Percentiles rank a stretch among this genome's conserved stretches.
phyloP scores from a whole-genome alignment of 805 yeast genomes.

The Metschnikowia matae region DNA sequence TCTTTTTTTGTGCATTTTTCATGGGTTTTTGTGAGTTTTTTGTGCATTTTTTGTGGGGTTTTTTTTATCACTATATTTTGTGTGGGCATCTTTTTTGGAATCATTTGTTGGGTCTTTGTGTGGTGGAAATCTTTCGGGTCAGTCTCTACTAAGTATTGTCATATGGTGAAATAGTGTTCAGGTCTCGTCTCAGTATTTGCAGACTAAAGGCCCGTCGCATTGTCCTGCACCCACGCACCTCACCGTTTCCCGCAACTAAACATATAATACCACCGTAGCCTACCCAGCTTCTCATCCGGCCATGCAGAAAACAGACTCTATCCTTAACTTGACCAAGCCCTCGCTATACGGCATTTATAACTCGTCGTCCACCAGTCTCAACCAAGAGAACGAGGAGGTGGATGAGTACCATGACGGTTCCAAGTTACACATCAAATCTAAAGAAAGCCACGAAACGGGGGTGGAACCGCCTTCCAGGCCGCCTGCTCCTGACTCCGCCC shows the following conservation, averaged over 20 bases:
- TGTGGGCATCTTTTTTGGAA: too few species aligned
- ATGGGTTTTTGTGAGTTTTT: too few species aligned
- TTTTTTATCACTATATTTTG: too few species aligned
- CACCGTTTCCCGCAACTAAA: not conserved
- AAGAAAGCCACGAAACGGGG: conserved; percentile 9
- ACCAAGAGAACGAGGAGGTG: conserved; percentile 22
- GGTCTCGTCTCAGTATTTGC: not conserved
- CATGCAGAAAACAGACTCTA: conserved; percentile 29
- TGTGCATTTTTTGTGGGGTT: too few species aligned
- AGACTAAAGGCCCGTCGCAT: not conserved
- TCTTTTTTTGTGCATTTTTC: too few species aligned
- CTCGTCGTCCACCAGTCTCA: conserved; percentile 35
- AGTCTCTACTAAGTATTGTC: too few species aligned
- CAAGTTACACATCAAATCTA: conserved; percentile 16
- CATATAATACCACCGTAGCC: not conserved
- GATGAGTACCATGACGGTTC: conserved; percentile 19
- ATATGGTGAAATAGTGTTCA: too few species aligned
- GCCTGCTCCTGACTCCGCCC: not conserved
- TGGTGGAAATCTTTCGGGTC: too few species aligned
- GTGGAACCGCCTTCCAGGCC: not conserved
- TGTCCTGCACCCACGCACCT: conserved; percentile 3
- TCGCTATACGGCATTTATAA: conserved; percentile 49
- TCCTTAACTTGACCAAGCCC: conserved; percentile 48
- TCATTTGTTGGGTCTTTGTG: too few species aligned
- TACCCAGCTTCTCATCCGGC: not conserved